Base-by-base conservation (phyloP, 2,329 filamentous ascomycete genomes). In the Ceratocystis variospora region DNA sequence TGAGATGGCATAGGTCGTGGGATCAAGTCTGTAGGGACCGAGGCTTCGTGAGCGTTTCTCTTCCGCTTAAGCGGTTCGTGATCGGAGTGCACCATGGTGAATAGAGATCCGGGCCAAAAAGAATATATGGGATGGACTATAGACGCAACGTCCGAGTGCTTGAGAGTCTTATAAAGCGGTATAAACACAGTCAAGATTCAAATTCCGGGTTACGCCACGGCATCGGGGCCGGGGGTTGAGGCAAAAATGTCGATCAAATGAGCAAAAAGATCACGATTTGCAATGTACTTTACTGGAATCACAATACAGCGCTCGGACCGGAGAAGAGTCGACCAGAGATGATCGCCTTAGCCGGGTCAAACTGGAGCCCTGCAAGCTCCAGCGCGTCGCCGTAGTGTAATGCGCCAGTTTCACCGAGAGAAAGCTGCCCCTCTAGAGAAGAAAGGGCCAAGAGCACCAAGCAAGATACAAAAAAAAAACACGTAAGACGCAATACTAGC, bases 51-150 rank as follows among this genome's bases (percentile, higher is more conserved):
- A 10, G 66, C 63, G 45, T 66, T 68, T 62, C 66, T 63, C 61
- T 68, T 68, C 57, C 66, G 66, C 66, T 68, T 68, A 19, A 65
- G 46, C 28, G 66, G 63, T 45, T 68, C 66, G 31, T 68, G 63
- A 22, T 68, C 66, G 6, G 53, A 45, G 19, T 68, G 63, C 50
- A 64, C 62, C 66, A 68, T 68, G 33, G 28, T 22, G 53, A 37
- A 19, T 28, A 17, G 55, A 28, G 22, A 31, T 37, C n/a, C 2
- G 25, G 1, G n/a, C 15, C 55, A 8, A 59, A 37, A 7, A 5
- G 17, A 15, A 25, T 2, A 5, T 59, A 8, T 31, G 17, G 6
- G 31, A 31, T 10, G 5, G 12, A 17, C 15, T 28, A 12, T 37
- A 7, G 31, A n/a, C 15, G 55, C 17, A 33, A 25, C 5, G 22